Percentiles rank a stretch among this genome's conserved stretches.
phyloP scores from a whole-genome alignment of 805 yeast genomes.

The Ogataea pignaliae region DNA sequence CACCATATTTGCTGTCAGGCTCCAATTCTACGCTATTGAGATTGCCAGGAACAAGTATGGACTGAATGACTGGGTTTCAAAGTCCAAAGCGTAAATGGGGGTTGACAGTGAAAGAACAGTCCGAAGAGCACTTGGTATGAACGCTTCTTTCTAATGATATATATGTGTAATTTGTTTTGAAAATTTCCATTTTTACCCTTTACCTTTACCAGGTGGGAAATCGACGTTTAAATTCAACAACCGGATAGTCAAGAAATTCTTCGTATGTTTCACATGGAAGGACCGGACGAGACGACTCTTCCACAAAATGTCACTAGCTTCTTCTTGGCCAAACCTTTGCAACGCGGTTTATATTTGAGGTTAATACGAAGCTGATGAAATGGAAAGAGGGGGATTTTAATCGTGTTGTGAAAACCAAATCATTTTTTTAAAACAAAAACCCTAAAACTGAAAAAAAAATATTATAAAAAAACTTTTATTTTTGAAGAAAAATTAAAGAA shows the following conservation, averaged over 20 bases:
- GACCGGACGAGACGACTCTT: too few relatives aligned
- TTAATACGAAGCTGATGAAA: not conserved
- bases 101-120: too few relatives aligned
- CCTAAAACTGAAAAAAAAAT: not conserved
- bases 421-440: not conserved
- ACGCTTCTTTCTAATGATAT: too few relatives aligned
- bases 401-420: not conserved
- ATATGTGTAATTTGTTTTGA: too few relatives aligned
- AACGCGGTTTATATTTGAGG: not conserved
- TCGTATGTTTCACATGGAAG: too few relatives aligned
- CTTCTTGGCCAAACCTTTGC: too few relatives aligned
- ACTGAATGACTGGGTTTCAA: constrained; percentile 82
- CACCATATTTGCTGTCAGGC: constrained; percentile 86
- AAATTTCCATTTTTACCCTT: too few relatives aligned
- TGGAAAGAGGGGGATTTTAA: not conserved
- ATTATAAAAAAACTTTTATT: not conserved
- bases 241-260: too few relatives aligned
- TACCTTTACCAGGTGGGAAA: too few relatives aligned
- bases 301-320: too few relatives aligned
- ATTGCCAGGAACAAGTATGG: constrained; percentile 89
- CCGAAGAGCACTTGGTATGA: too few relatives aligned
- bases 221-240: too few relatives aligned
- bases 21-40: constrained; percentile 94
- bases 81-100: constrained; percentile 18
- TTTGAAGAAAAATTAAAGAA: constrained; percentile 3